phyloP scores from a whole-genome alignment of 2,329 filamentous ascomycete genomes.

The Chalara sp. region DNA sequence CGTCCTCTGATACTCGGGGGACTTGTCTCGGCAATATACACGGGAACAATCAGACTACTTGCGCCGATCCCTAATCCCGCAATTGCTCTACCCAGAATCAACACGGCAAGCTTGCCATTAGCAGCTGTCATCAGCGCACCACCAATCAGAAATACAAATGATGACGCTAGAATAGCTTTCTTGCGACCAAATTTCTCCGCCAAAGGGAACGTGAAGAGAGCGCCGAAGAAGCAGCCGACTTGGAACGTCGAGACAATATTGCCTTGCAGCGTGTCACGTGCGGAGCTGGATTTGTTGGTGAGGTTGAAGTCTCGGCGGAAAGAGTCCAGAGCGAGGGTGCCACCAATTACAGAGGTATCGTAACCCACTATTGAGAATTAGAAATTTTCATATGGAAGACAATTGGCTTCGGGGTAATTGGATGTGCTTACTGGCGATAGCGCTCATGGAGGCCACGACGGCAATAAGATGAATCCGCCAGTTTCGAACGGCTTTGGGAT shows the following conservation, averaged over 20 bases:
- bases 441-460: too few relatives aligned
- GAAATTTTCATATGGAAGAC: too few relatives aligned
- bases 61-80: conserved; percentile 41
- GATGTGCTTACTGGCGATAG: too few relatives aligned
- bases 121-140: conserved; percentile 18
- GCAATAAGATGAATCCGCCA: too few relatives aligned
- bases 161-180: conserved; percentile 32
- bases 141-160: conserved; percentile 28
- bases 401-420: too few relatives aligned
- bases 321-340: conserved; percentile 49
- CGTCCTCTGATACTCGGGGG: conserved; percentile 34
- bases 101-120: conserved; percentile 17
- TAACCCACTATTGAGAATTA: conserved; percentile 2
- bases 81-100: conserved; percentile 38
- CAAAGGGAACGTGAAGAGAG: conserved; percentile 40
- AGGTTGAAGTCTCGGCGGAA: conserved; percentile 51
- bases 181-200: conserved; percentile 35
- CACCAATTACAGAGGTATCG: conserved; percentile 54
- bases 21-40: conserved; percentile 34
- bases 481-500: too few relatives aligned
- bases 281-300: conserved; percentile 29
- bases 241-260: conserved; percentile 57
- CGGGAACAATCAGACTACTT: conserved; percentile 34
- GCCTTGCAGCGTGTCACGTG: conserved; percentile 32
- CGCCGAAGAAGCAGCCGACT: conserved; percentile 57